Evolutionary conservation across 78 protist genomes (phyloP).

Genomic region (Thecamonas trahens): DNA sequence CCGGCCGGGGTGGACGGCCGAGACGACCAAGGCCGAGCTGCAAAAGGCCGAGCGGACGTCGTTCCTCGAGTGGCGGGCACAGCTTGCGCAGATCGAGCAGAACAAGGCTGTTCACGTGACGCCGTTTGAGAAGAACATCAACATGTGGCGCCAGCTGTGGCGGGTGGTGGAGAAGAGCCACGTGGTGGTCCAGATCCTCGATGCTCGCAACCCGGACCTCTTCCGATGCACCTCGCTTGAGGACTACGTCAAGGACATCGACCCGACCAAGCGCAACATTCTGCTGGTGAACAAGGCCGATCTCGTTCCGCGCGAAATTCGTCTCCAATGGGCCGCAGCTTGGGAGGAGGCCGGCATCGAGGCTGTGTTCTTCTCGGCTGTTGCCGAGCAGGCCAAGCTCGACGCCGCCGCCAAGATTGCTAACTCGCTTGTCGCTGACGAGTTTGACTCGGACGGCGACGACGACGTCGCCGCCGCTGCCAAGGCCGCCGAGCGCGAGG

Average conservation of each 20-base stretch:
- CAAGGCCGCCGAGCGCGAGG: background rate
- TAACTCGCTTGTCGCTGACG: too few species aligned
- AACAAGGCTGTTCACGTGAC: slow-evolving; percentile 60
- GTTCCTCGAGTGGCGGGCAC: slow-evolving; percentile 88
- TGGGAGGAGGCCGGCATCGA: slow-evolving; percentile 31
- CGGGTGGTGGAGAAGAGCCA: slow-evolving; percentile 91
- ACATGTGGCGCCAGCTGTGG: slow-evolving; percentile 99
- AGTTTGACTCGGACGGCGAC: slow-evolving; percentile 2
- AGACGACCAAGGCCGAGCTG: slow-evolving; percentile 55
- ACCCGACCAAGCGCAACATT: slow-evolving; percentile 27
- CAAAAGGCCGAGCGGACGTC: slow-evolving; percentile 39
- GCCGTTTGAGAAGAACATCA: slow-evolving; percentile 94
- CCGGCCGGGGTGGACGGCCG: slow-evolving; percentile 72
- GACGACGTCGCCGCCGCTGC: background rate
- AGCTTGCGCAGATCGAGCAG: slow-evolving; percentile 68
- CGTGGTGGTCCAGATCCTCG: slow-evolving; percentile 92
- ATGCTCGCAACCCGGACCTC: slow-evolving; percentile 94
- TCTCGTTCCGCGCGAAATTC: slow-evolving; percentile 74
- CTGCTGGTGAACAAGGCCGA: slow-evolving; percentile 96
- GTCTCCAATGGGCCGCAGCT: slow-evolving; percentile 64
- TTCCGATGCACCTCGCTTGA: slow-evolving; percentile 80
- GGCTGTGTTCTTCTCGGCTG: slow-evolving; percentile 58
- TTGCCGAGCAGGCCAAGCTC: slow-evolving; percentile 50
- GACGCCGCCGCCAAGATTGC: too few species aligned
- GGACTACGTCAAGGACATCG: slow-evolving; percentile 49